These are phyloP conservation scores for Bryoerythrophyllum caledonicum DNA, from an alignment of 225 moss, liverwort and hornwort genomes.

Conservation along the genomic window DNA sequence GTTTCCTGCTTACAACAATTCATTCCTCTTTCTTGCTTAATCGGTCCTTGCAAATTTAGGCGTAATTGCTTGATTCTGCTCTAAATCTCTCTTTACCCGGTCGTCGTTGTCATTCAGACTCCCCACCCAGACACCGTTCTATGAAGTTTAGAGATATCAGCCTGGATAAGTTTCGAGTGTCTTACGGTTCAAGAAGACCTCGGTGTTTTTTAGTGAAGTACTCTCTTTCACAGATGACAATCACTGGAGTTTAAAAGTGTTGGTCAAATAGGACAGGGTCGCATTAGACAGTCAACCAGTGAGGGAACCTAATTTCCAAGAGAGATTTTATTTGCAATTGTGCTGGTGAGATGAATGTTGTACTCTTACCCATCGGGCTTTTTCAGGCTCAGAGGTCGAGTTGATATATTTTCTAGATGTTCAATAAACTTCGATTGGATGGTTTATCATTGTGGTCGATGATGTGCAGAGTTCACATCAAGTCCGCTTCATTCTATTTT, in stretches of 20 bases:
- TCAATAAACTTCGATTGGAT: not conserved
- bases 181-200: not conserved
- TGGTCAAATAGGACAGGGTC: not conserved
- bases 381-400: not conserved
- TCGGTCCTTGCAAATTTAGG: not conserved
- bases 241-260: not conserved
- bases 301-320: not conserved
- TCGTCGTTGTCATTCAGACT: not conserved
- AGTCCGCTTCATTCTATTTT: not conserved
- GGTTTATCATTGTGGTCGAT: not conserved
- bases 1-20: not conserved
- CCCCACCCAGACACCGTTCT: not conserved
- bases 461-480: not conserved
- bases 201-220: not conserved
- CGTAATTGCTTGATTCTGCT: not conserved
- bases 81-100: not conserved
- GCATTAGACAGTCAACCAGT: not conserved
- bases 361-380: not conserved
- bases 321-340: not conserved
- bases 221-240: not conserved
- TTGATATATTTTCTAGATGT: not conserved
- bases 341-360: not conserved
- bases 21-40: conserved; percentile 18
- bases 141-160: not conserved
- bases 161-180: not conserved